A percentile compares a stretch with the other conserved stretches of the same genome.
These are phyloP conservation scores for Malus orientalis DNA, from an alignment of 306 rosid genomes.

Conservation along the genomic window DNA sequence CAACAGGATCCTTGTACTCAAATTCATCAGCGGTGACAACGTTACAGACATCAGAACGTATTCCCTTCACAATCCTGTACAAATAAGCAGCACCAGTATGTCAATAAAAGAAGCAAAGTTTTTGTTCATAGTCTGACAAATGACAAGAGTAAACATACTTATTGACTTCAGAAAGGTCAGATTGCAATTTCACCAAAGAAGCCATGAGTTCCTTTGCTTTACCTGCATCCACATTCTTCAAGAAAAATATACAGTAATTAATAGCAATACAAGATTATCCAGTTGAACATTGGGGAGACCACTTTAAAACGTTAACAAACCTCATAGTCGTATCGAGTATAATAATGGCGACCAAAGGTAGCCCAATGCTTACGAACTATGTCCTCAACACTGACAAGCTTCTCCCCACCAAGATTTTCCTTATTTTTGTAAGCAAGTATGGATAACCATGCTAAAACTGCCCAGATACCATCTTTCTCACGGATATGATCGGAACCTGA, in stretches of 20 bases:
- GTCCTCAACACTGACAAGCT: slow-evolving; percentile 91
- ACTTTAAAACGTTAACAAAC: slow-evolving; percentile 27
- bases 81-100: background rate
- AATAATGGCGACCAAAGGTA: slow-evolving; percentile 91
- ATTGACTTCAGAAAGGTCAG: slow-evolving; percentile 76
- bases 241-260: slow-evolving; percentile 16
- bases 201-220: slow-evolving; percentile 89
- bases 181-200: slow-evolving; percentile 83
- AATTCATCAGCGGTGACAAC: slow-evolving; percentile 81
- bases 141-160: slow-evolving; percentile 32
- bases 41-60: slow-evolving; percentile 60
- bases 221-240: slow-evolving; percentile 94
- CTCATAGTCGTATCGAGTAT: slow-evolving; percentile 93
- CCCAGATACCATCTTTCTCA: slow-evolving; percentile 99
- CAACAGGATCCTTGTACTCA: slow-evolving; percentile 93
- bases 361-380: slow-evolving; percentile 94
- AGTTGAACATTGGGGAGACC: background rate
- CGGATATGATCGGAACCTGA: slow-evolving; percentile 96
- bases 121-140: background rate
- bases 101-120: background rate
- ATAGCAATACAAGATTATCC: background rate
- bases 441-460: slow-evolving; percentile 96
- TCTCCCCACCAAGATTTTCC: slow-evolving; percentile 59
- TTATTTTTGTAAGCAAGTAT: slow-evolving; percentile 80
- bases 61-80: slow-evolving; percentile 62